Evolutionary conservation across 805 yeast species (phyloP), one percentile per base, ranked within the genome.

Genomic region (Alloascoidea africana): DNA sequence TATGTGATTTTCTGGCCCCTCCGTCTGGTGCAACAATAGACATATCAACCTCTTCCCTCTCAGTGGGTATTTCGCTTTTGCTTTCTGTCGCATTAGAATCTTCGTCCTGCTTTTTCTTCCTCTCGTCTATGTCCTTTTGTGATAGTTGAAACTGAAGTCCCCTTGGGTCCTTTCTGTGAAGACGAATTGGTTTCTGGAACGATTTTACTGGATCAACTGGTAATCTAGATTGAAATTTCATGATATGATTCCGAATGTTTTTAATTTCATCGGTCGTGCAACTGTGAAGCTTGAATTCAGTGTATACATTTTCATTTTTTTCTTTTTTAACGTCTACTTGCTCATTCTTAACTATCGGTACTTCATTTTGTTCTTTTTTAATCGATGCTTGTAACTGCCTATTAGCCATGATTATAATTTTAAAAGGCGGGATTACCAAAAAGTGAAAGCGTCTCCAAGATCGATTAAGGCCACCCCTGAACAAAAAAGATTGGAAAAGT

Each of bases 111-210:
- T 46, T 49, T 17, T 45, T 48, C 41, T 54, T 53, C 38, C 55
- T 55, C 39, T 60, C 61, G 18, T 58, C 57, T 41, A 63, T 60
- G 46, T 71, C 75, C 38, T 56, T 60, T 49, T 66, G 70, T 49
- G 77, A 68, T 47, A 85, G 62, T 55, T 85, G 93, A 51, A 82
- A 82, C 54, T 87, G 96, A 52, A 89, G 63, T 53, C 84, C 83
- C 50, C 85, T 73, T 1, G 98, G 96, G 56, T 89, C 97, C 52
- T 89, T 87, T 47, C 97, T 68, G 55, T 87, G 96, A 52, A 89
- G 61, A 47, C 96, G 64, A 14, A 87, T 77, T 0, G 98, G 98
- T 41, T 70, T 70, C 39, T 74, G 76, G 54, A 89, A 91, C 43
- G 76, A 75, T 27, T 62, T 59, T 32, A 63, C 58, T 6, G 91